Conservation (phyloP, 2,329 filamentous ascomycete genomes). For the Exserohilum rostratum region DNA sequence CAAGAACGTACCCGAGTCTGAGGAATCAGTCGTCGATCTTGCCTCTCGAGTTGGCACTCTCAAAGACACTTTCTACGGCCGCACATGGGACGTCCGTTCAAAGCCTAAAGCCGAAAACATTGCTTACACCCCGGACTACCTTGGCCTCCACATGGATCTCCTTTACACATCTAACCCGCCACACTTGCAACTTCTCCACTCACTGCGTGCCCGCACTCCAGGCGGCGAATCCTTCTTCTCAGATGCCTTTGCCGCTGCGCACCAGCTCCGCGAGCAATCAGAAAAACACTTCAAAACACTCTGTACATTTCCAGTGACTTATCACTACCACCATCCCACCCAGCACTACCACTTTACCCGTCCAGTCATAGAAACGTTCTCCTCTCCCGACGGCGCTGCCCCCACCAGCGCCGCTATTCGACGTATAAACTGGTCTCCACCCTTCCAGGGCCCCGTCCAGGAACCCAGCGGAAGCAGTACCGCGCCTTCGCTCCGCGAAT, state of each 20-base stretch:
- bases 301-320: conserved; percentile 57
- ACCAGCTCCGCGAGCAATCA: conserved; percentile 40
- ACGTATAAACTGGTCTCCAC: conserved; percentile 74
- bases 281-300: conserved; percentile 51
- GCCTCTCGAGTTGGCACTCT: conserved; percentile 76
- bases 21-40: conserved; percentile 70
- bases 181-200: conserved; percentile 86
- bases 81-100: conserved; percentile 86
- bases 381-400: conserved; percentile 34
- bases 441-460: conserved; percentile 71
- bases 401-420: conserved; percentile 44
- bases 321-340: conserved; percentile 69
- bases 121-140: conserved; percentile 78
- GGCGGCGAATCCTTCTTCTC: conserved; percentile 89
- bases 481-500: conserved; percentile 35
- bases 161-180: conserved; percentile 83
- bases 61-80: conserved; percentile 88
- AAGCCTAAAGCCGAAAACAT: conserved; percentile 87
- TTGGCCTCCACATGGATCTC: conserved; percentile 92
- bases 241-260: conserved; percentile 71
- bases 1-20: conserved; percentile 71
- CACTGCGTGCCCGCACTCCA: conserved; percentile 76
- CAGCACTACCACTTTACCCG: conserved; percentile 66
- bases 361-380: conserved; percentile 59
- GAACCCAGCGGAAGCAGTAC: conserved; percentile 40